A percentile compares a stretch with the other conserved stretches of the same genome.
These are phyloP conservation scores for Leucocoprinus birnbaumii DNA, from an alignment of 768 basidiomycete species.

Conservation along the genomic window DNA sequence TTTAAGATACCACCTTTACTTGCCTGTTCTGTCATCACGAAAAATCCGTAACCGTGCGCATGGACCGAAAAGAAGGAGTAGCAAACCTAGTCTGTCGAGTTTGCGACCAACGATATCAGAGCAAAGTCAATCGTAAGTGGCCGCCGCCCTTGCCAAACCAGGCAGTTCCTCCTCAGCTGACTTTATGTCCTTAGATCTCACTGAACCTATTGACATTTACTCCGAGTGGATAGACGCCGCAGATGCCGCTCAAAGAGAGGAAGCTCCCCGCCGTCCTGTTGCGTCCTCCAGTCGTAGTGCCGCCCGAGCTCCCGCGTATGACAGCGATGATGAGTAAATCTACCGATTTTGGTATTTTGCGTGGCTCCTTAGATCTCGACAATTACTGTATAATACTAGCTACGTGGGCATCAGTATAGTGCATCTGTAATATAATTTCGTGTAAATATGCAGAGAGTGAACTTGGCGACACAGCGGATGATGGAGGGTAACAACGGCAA, in stretches of 20 bases:
- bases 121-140: slow-evolving; percentile 75
- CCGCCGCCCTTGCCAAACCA: slow-evolving; percentile 1
- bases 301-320: slow-evolving; percentile 36
- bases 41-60: slow-evolving; percentile 80
- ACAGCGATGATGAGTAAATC: slow-evolving; percentile 45
- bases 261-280: slow-evolving; percentile 52
- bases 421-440: slow-evolving; percentile 8
- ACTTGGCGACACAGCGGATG: background rate
- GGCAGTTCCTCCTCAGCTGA: slow-evolving; percentile 9
- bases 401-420: too few species aligned
- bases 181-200: slow-evolving; percentile 62
- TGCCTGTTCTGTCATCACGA: slow-evolving; percentile 91
- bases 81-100: slow-evolving; percentile 80
- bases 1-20: slow-evolving; percentile 83
- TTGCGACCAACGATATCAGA: slow-evolving; percentile 85
- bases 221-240: slow-evolving; percentile 92
- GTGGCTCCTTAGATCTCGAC: slow-evolving; percentile 1
- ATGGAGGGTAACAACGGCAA: slow-evolving; percentile 13
- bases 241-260: slow-evolving; percentile 74
- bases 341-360: background rate
- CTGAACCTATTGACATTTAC: slow-evolving; percentile 86
- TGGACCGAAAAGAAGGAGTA: slow-evolving; percentile 84
- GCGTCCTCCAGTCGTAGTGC: slow-evolving; percentile 60
- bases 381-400: slow-evolving; percentile 6
- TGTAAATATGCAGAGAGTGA: background rate